Conservation (phyloP, 2,329 filamentous ascomycete genomes). For the Fusarium metavorans region DNA sequence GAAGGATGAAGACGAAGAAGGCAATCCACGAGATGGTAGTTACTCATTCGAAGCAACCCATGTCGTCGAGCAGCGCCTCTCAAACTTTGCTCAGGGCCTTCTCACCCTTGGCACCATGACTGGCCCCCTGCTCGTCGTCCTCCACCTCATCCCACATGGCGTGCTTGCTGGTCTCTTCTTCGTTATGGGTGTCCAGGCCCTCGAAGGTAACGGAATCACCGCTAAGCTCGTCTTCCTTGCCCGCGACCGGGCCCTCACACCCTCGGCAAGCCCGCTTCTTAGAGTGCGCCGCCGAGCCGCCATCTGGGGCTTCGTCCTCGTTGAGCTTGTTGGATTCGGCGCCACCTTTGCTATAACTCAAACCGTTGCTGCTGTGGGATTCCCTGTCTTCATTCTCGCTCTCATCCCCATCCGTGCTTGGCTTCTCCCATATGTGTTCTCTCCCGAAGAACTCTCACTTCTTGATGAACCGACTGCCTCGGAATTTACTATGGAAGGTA, state of each 20-base stretch:
- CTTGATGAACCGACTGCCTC: constrained; percentile 82
- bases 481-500: constrained; percentile 80
- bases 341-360: constrained; percentile 87
- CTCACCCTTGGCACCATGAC: constrained; percentile 84
- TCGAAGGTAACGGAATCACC: constrained; percentile 82
- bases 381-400: constrained; percentile 78
- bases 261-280: constrained; percentile 68
- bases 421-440: constrained; percentile 73
- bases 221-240: constrained; percentile 77
- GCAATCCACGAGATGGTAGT: constrained; percentile 66
- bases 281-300: constrained; percentile 70
- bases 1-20: constrained; percentile 65
- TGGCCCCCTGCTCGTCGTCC: constrained; percentile 77
- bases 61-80: constrained; percentile 83
- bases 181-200: constrained; percentile 84
- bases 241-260: constrained; percentile 73
- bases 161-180: constrained; percentile 87
- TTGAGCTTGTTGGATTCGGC: constrained; percentile 78
- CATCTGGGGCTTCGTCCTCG: constrained; percentile 77
- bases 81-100: constrained; percentile 82
- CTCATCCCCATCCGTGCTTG: constrained; percentile 75
- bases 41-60: constrained; percentile 65
- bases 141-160: constrained; percentile 83
- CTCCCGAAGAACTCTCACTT: constrained; percentile 67
- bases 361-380: constrained; percentile 85